Evolutionary conservation across 257 asterid genomes (phyloP), one percentile per base, ranked within the genome.

Genomic region (Lycium barbarum): DNA sequence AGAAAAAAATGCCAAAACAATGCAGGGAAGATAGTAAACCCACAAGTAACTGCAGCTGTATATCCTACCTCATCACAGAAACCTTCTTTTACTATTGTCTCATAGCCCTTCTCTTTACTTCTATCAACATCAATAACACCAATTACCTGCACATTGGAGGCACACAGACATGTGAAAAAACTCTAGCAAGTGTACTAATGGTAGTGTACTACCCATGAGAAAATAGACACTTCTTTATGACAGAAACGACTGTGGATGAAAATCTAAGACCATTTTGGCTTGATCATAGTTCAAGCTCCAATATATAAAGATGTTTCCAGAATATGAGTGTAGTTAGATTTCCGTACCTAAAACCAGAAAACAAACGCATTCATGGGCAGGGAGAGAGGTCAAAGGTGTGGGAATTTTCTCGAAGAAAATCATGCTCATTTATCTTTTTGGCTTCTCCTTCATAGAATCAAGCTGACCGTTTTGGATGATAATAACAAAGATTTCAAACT

Each of bases 21-120:
- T 49, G 85, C 20, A 83, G 67, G 17, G 67, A 51, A 83, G 70
- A 67, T 18, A 83, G 7, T 59, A 53, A 53, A 68, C 65, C 81
- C 82, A 53, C 63, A 76, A 76, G 22, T 76, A 22, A 53, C 26
- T 53, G 65, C 82, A 51, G 49, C 49, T 13, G 15, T 33, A 26
- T 78, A 79, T 80, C 86, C 84, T 82, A 94, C 98, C 97, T 97
- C 99, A 85, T 91, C 97, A 83, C 99, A 97, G 88, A 97, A 94
- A 80, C 95, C 97, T 26, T 97, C 99, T 88, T 93, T 97, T 83
- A 97, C 93, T 26, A 95, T 85, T 65, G 98, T 92, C 91, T 97
- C 99, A 66, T 95, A 97, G 54, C 95, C 97, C 87, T 93, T 97
- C 68, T 95, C 98, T 91, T 95, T 96, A 89, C 95, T 90, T 91